Base-by-base conservation (phyloP, 331 rosid species). In the Telfairia occidentalis region DNA sequence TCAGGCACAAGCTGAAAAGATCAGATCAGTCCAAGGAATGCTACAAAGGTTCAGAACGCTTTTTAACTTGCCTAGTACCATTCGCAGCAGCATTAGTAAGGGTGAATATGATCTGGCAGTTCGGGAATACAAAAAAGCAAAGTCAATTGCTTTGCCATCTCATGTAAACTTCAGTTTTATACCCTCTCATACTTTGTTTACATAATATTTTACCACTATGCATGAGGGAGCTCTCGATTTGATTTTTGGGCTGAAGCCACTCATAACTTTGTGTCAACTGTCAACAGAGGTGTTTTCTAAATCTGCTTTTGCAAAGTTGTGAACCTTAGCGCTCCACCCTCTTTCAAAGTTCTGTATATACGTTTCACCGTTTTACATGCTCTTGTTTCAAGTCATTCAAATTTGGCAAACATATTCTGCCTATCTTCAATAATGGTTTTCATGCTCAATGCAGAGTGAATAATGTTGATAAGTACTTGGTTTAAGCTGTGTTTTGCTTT, bases 1-100 rank as follows among this genome's bases (percentile, higher is more conserved):
- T 86, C 70, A 95, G 99, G 96, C 96, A 78, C 97, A 95, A 89
- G 97, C 99, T 72, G 99, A 95, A 85, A 95, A 95, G 85, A 95
- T 95, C 59, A 88, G 99, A 84, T 90, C 96, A 45, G 99, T 90
- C 35, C 99, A 95, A 85, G 97, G 99, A 84, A 95, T 95, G 99
- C 85, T 95, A 66, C 99, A 95, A 88, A 92, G 97, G 88, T 95
- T 95, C 81, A 89, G 97, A 37, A 95, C 99, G 0, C 85, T 95
- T n/a, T 95, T 95, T 86, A 95, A 95, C 84, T 82, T 95, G 82
- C 99, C 99, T 59, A 95, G 94, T 82, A 90, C 96, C 28, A 95
- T 95, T 76, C 97, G 99, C 74, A 87, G 80, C 67, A 92, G 96
- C 89, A 92, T 95, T 79, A 85, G 97, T 78, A 95, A 95, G 90